phyloP scores from a whole-genome alignment of 177 flowering plant species.

The Vitis hybrid region DNA sequence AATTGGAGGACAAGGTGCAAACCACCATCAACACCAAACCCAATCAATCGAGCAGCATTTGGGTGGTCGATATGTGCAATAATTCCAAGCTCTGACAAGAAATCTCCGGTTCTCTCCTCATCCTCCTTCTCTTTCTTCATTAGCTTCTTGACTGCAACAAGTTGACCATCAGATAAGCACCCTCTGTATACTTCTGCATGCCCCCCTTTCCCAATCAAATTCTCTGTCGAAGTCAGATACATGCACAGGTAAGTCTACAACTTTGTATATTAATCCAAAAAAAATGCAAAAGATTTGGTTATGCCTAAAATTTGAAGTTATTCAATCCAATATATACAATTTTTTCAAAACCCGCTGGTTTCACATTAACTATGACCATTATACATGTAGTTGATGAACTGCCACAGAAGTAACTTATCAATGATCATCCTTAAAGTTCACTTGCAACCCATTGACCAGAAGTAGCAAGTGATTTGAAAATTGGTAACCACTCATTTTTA shows the following conservation, averaged over 20 bases:
- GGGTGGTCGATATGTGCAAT: slow-evolving; percentile 90
- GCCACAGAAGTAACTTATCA: too few species aligned
- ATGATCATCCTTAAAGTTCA: too few species aligned
- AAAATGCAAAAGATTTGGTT: background rate
- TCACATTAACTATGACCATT: too few species aligned
- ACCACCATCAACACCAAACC: slow-evolving; percentile 73
- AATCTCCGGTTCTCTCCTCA: slow-evolving; percentile 65
- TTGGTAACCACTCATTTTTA: too few species aligned
- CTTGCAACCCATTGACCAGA: too few species aligned
- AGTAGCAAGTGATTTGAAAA: too few species aligned
- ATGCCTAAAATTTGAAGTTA: background rate
- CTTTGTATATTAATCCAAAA: too few species aligned
- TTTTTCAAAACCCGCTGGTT: too few species aligned
- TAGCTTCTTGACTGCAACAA: slow-evolving; percentile 87
- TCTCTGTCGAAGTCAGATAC: slow-evolving; percentile 41
- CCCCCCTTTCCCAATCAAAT: slow-evolving; percentile 88
- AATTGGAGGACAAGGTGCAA: slow-evolving; percentile 81
- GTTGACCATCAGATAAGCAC: slow-evolving; percentile 58
- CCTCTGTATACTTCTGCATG: slow-evolving; percentile 96
- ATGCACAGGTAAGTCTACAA: too few species aligned
- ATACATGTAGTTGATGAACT: too few species aligned
- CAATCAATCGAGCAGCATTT: slow-evolving; percentile 77
- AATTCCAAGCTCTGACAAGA: slow-evolving; percentile 90
- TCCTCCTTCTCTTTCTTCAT: slow-evolving; percentile 51
- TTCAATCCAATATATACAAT: background rate